Evolutionary conservation across 1,284 basidiomycete genomes (phyloP), one percentile per base, ranked within the genome.

Genomic region (Athelia sp.): DNA sequence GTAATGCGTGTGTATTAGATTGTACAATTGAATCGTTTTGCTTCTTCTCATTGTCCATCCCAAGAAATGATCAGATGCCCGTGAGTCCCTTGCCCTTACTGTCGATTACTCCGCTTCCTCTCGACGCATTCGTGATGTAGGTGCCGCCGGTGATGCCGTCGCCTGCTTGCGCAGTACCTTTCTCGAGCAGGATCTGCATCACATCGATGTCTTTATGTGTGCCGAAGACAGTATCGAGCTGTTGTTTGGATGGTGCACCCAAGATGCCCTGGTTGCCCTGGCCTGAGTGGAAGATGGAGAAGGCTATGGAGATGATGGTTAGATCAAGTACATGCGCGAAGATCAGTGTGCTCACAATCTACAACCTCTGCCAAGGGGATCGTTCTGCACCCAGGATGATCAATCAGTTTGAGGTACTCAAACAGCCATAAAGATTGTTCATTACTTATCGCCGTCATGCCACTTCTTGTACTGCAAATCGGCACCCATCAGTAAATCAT

Each of bases 211-310:
- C 85, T 50, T 81, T 82, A 57, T 71, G 66, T 8, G 84, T 77
- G 29, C 76, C 82, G 57, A 92, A 92, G 22, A 69, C 70, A 52
- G 68, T 82, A 46, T 90, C 87, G 38, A 92, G 78, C 60, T 90
- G 83, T 61, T 91, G 89, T 45, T 85, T 82, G 15, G 89, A 91
- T 6, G 86, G 75, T 49, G 73, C 71, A 26, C 83, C 79, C 38
- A 90, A 75, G 43, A 81, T 63, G 8, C 90, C 90, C 64, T 90
- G 87, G 10, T 76, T 65, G 11, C 89, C 90, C 63, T 89, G 85
- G 21, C 65, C 65, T 19, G 84, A 86, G 62, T 77, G 71, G 63
- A 72, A 75, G 40, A 77, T 63, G 15, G 63, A 45, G 61, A 79
- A 82, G 3, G 78, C 81, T 82, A 46, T 29, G 22, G 32, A 22